Conservation (phyloP, 371 early-diverging fungal species). For the Massospora cicadina region DNA sequence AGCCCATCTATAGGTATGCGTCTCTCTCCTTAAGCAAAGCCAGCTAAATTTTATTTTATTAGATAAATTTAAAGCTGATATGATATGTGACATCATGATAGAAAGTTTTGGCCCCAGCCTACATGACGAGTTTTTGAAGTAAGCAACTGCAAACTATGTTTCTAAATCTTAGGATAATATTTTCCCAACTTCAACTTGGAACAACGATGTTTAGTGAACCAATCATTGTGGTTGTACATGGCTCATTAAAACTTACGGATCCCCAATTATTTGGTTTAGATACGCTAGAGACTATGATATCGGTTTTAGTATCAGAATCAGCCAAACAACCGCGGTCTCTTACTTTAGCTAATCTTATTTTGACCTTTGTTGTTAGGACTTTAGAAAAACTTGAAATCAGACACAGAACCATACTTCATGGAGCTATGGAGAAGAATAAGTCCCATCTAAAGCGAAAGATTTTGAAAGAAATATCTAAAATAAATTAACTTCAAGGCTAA, state of each 20-base stretch:
- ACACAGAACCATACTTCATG: background rate
- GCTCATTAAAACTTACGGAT: background rate
- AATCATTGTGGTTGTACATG: background rate
- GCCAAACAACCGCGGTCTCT: background rate
- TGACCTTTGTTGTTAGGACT: background rate
- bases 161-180: background rate
- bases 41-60: background rate
- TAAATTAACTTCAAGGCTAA: background rate
- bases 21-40: background rate
- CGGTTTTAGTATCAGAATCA: background rate
- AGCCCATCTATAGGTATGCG: background rate
- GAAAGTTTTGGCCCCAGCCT: background rate
- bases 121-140: background rate
- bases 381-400: background rate
- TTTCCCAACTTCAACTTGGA: background rate
- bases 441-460: background rate
- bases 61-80: background rate
- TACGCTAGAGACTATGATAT: background rate
- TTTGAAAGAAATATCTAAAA: background rate
- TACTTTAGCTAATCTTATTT: background rate
- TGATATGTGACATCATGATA: background rate
- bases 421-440: background rate
- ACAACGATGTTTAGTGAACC: background rate
- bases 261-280: background rate
- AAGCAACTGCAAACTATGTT: background rate